Base-by-base conservation (phyloP, 2,329 filamentous ascomycete genomes). In the Fusarium sterilihyphosum region DNA sequence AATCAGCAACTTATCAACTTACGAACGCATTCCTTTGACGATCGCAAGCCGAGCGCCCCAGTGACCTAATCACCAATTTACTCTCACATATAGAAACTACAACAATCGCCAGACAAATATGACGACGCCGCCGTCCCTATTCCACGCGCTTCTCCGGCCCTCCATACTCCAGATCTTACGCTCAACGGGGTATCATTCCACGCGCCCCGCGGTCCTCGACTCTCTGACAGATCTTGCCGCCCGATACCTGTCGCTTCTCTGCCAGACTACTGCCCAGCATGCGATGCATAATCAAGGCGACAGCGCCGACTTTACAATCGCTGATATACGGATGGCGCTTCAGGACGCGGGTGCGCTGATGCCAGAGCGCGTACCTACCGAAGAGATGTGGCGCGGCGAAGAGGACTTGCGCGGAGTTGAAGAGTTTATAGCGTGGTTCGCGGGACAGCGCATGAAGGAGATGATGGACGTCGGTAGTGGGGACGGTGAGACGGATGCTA, bases 141-240 rank as follows among this genome's bases (percentile, higher is more conserved):
- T 86, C 84, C 92, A 94, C 83, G 92, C 93, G 70, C 92, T 98
- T 73, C 88, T 98, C 65, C 94, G 95, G 47, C 96, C 96, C 5
- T 92, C 92, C 54, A 90, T 98, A 70, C 90, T 98, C 66, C 95
- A 98, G 83, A 96, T 97, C 78, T 91, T 98, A 59, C 94, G 96
- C 80, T 94, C 95, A 37, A 92, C 94, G 31, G 96, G 96, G 81
- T 98, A 97, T 85, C 94, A 97, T 81, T 88, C 92, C 47, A 93
- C 94, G 58, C 91, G 91, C 62, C 92, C 94, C 5, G 92, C 92
- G 8, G 95, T 97, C 12, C 87, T 98, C 65, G 95, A 98, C 84
- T 92, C 93, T 16, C 83, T 98, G n/a, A 93, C 94, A 20, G 95
- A 98, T 82, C 88, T 98, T 13, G 92, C 94, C 1, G 93, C 92